These are phyloP conservation scores for Hemisphaericaspora xylanilytica DNA, from an alignment of 1,139 yeast species.

Conservation along the genomic window DNA sequence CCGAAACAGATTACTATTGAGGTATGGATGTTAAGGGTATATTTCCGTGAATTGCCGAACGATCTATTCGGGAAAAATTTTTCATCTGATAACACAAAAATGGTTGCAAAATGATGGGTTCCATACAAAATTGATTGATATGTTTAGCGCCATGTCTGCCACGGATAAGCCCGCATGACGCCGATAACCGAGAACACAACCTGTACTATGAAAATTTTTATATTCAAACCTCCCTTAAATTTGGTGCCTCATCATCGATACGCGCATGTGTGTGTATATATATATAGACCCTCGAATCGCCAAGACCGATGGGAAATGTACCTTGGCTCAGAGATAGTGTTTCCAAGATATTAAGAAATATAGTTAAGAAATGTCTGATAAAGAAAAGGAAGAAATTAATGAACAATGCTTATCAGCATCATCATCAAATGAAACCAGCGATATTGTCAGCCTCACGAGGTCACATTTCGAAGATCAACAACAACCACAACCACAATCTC, in stretches of 20 bases:
- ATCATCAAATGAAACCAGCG: constrained; percentile 10
- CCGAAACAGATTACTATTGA: constrained; percentile 1
- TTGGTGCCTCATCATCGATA: constrained; percentile 1
- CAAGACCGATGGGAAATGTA: no score
- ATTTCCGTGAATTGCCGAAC: constrained; percentile 4
- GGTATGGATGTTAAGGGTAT: constrained; percentile 2
- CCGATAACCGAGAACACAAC: constrained; percentile 3
- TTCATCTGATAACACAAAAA: constrained; percentile 3
- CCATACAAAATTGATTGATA: no score
- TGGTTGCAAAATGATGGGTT: constrained; percentile 1
- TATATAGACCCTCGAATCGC: not conserved
- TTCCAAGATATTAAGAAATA: no score
- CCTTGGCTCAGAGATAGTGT: no score
- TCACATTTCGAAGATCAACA: constrained; percentile 11
- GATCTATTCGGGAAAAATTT: not conserved
- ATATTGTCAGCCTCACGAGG: constrained; percentile 16
- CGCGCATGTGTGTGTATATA: not conserved
- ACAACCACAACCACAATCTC: constrained; percentile 10
- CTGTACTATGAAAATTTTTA: not conserved
- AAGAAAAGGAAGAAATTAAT: constrained; percentile 11
- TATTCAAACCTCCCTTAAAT: not conserved
- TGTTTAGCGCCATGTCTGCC: not conserved
- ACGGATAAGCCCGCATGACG: not conserved
- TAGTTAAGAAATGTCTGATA: constrained; percentile 3
- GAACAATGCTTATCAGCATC: constrained; percentile 12